Evolutionary conservation across 2,329 filamentous ascomycete genomes (phyloP), one percentile per base, ranked within the genome.

Genomic region (Elsinoe batatas): DNA sequence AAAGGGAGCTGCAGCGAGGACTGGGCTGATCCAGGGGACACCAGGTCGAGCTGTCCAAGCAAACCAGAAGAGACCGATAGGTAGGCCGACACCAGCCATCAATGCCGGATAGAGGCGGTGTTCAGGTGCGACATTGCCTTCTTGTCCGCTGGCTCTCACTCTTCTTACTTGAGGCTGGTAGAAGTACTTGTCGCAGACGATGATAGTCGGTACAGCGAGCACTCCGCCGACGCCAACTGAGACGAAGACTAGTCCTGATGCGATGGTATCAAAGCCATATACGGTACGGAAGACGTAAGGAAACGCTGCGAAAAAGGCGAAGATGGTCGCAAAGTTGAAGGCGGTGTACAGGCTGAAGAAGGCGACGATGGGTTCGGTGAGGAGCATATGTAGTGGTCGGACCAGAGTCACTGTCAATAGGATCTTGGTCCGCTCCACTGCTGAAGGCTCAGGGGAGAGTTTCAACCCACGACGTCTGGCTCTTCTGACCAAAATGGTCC

Each of bases 401-500:
- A 51, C 18, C 5, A 51, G 32, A 12, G 32, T 37, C 8, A 51
- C 32, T 13, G 65, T 63, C 12, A 66, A 20, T 12, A 70, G 33
- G 37, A 0, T 67, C 69, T 51, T 65, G 58, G 8, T 60, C 67
- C 26, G 66, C 12, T 17, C 69, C 61, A 44, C 69, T 64, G 18
- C 66, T 64, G 43, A 61, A 54, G 10, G 60, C 61, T 3, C 68
- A 68, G n/a, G 26, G 56, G 33, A 62, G 18, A 56, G 61, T 20
- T 26, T 58, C 1, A 64, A 60, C 26, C 63, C 64, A 57, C 69
- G 70, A 3, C 68, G 67, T 35, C 69, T 62, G 22, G 62, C 64
- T 50, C 66, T 18, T 8, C 43, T 18, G 18, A 15, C 62, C 1
- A 80, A 65, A 1, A 80, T 75, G 56, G 71, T 66, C 53, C 70